Conservation (phyloP, 1,284 basidiomycete genomes). For the Sporisorium reilianum region DNA sequence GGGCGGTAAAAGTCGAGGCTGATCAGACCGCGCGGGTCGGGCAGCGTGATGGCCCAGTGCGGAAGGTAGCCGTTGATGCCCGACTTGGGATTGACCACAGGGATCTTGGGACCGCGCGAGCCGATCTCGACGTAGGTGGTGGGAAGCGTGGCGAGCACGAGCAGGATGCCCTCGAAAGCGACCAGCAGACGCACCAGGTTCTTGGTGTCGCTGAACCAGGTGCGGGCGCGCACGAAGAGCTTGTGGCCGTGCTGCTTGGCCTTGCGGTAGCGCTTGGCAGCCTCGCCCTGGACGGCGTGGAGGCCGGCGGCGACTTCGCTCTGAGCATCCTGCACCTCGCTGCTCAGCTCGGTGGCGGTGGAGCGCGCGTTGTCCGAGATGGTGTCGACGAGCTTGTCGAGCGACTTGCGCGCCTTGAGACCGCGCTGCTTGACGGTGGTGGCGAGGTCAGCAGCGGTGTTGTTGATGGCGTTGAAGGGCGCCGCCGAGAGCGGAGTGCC, state of each 20-base stretch:
- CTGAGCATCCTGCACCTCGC: slow-evolving; percentile 48
- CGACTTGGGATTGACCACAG: slow-evolving; percentile 46
- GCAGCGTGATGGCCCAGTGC: slow-evolving; percentile 56
- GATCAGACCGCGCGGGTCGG: slow-evolving; percentile 43
- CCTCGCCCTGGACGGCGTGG: slow-evolving; percentile 42
- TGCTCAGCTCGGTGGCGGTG: slow-evolving; percentile 44
- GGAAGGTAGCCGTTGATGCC: slow-evolving; percentile 51
- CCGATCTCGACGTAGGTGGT: slow-evolving; percentile 52
- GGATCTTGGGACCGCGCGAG: slow-evolving; percentile 45
- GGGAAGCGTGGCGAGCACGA: slow-evolving; percentile 53
- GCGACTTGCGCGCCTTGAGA: slow-evolving; percentile 52
- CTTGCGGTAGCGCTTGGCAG: slow-evolving; percentile 38
- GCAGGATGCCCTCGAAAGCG: slow-evolving; percentile 53
- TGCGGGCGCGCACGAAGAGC: slow-evolving; percentile 39
- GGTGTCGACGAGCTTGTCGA: slow-evolving; percentile 53
- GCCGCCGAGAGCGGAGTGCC: slow-evolving; percentile 35
- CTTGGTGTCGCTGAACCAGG: slow-evolving; percentile 52
- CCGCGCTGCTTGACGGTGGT: slow-evolving; percentile 38
- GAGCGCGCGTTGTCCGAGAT: slow-evolving; percentile 50
- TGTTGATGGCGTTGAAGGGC: slow-evolving; percentile 30
- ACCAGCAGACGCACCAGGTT: slow-evolving; percentile 55
- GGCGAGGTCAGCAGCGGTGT: slow-evolving; percentile 34
- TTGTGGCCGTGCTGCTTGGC: slow-evolving; percentile 43
- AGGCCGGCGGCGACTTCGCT: slow-evolving; percentile 47
- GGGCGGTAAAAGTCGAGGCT: slow-evolving; percentile 55